Conservation (phyloP, 495 filamentous ascomycete genomes). For the Trichoderma asperelloides region DNA sequence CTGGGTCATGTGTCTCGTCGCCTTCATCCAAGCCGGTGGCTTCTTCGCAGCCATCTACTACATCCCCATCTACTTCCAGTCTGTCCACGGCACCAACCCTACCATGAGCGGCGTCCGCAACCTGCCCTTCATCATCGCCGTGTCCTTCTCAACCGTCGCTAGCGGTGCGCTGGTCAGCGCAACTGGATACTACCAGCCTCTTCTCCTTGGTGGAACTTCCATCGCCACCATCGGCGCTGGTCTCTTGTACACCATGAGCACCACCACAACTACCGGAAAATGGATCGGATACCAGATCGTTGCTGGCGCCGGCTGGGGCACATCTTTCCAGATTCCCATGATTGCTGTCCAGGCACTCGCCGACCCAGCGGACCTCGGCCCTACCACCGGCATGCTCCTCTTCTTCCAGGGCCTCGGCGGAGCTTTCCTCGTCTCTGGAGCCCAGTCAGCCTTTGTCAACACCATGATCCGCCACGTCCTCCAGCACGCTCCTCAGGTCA, state of each 20-base stretch:
- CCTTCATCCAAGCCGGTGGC: conserved; percentile 29
- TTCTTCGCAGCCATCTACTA: conserved; percentile 42
- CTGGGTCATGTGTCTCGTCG: conserved; percentile 20
- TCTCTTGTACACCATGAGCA: conserved; percentile 41
- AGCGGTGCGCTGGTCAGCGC: conserved; percentile 23
- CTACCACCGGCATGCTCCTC: conserved; percentile 45
- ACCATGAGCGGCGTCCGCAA: conserved; percentile 35
- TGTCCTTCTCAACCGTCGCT: conserved; percentile 24
- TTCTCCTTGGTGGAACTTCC: conserved; percentile 22
- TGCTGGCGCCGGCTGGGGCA: conserved; percentile 47
- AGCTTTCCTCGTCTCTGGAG: conserved; percentile 37
- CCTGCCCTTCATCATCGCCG: conserved; percentile 34
- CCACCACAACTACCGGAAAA: conserved; percentile 19
- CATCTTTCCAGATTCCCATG: conserved; percentile 43
- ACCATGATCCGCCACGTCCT: conserved; percentile 27
- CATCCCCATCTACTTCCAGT: conserved; percentile 53
- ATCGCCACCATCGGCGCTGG: conserved; percentile 16
- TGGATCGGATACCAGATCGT: conserved; percentile 59
- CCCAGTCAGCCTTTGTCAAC: conserved; percentile 40
- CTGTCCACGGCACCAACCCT: conserved; percentile 32
- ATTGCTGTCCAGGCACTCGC: conserved; percentile 44
- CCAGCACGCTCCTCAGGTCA: conserved; percentile 29
- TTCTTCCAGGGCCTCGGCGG: conserved; percentile 44
- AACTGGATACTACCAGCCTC: conserved; percentile 27
- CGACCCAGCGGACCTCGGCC: conserved; percentile 38